Base-by-base conservation (phyloP, 2,329 filamentous ascomycete genomes). In the Leptographium lundbergii region DNA sequence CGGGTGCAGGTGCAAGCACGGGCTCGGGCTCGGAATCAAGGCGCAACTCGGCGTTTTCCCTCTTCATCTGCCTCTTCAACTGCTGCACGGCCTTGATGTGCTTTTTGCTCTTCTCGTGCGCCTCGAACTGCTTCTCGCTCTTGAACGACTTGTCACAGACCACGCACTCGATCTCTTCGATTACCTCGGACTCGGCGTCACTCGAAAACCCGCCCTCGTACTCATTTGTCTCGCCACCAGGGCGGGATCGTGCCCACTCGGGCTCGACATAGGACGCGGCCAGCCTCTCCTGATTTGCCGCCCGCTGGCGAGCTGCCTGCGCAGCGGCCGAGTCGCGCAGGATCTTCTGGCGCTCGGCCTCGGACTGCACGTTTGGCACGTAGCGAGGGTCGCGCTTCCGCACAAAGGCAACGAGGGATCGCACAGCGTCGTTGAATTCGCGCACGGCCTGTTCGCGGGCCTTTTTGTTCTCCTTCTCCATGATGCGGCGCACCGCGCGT, bases 31-130 rank as follows among this genome's bases (percentile, higher is more conserved):
- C 56, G 3, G 59, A 58, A 3, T 66, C 69, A 4, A 86, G 67
- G 50, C 80, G 72, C 10, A 90, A 70, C 55, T 84, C 77, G 54
- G 77, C 75, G 66, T 91, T 87, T 67, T 99, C 88, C 65, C 86
- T 84, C 65, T 80, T 82, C 91, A 99, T 95, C 69, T 94, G 86
- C 66, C 82, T 80, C 66, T 84, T 84, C 47, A 99, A 73, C 61
- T 91, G 82, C 64, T 91, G 86, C 7, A 96, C 80, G 2, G 90
- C 87, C 69, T 96, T 97, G 62, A 86, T 73, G 67, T 99, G 94
- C 72, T 97, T 99, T 71, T 96, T 99, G 77, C 92, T 97, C 74
- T 87, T 90, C 73, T 96, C 91, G 67, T 99, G 94, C 3, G 88
- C 86, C 67, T 95, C 85, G 61, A 88, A 91, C 68, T 97, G 92